Evolutionary conservation across 306 rosid species (phyloP).

Genomic region (peach (Prunus persica)): Prunus_persica_NCBIv2 NC_034009.1:35268501-35269000

Average conservation of each 20-base stretch:
- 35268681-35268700: neutral
- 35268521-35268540: conserved; percentile 39
- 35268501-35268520: conserved; percentile 31
- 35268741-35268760: conserved; percentile 33
- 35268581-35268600: neutral
- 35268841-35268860: conserved; percentile 23
- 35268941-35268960: conserved; percentile 87
- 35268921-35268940: conserved; percentile 42
- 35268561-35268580: conserved; percentile 1
- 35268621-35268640: conserved; percentile 24
- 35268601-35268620: neutral
- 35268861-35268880: conserved; percentile 31
- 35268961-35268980: conserved; percentile 68
- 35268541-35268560: conserved; percentile 10
- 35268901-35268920: conserved; percentile 40
- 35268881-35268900: conserved; percentile 32
- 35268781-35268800: conserved; percentile 33
- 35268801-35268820: conserved; percentile 36
- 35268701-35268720: neutral
- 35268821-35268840: neutral
- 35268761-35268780: conserved; percentile 23
- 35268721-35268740: conserved; percentile 36
- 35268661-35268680: conserved; percentile 15
- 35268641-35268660: neutral
- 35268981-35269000: conserved; percentile 69